Percentiles rank a stretch among this genome's conserved stretches.
These are phyloP conservation scores for Pythium rhizo-oryzae DNA, from an alignment of 352 stramenopile species.

Conservation along the genomic window DNA sequence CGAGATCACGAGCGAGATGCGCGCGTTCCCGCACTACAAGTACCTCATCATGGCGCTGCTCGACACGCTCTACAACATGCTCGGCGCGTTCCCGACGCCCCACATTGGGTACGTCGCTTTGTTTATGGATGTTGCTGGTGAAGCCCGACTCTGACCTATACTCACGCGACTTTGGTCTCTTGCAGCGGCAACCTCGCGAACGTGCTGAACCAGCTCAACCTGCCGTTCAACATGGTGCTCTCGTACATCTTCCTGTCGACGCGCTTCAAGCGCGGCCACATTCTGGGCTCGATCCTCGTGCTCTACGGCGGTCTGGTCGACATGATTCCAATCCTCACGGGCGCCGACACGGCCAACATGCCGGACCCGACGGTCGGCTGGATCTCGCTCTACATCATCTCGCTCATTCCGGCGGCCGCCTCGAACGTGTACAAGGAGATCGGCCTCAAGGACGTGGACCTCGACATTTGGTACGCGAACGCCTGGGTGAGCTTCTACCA, in stretches of 20 bases:
- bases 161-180: no score
- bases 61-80: constrained; percentile 83
- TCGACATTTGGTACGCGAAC: constrained; percentile 90
- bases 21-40: constrained; percentile 85
- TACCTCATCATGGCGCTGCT: constrained; percentile 87
- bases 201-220: constrained; percentile 82
- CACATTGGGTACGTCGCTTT: constrained; percentile 77
- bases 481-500: constrained; percentile 89
- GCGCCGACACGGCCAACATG: constrained; percentile 66
- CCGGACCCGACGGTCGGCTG: constrained; percentile 74
- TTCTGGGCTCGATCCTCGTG: constrained; percentile 83
- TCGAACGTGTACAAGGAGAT: constrained; percentile 92
- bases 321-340: constrained; percentile 80
- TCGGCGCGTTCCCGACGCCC: constrained; percentile 80
- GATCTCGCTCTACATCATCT: constrained; percentile 82
- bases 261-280: constrained; percentile 82
- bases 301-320: constrained; percentile 86
- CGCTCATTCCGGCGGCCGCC: constrained; percentile 60
- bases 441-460: constrained; percentile 83
- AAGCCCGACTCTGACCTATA: no score
- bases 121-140: no score
- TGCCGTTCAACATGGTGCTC: constrained; percentile 89
- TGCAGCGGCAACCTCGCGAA: constrained; percentile 82
- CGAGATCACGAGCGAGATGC: constrained; percentile 86
- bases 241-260: constrained; percentile 81